Base-by-base conservation (phyloP, 768 basidiomycete species). In the Rhizopogon salebrosus region DNA sequence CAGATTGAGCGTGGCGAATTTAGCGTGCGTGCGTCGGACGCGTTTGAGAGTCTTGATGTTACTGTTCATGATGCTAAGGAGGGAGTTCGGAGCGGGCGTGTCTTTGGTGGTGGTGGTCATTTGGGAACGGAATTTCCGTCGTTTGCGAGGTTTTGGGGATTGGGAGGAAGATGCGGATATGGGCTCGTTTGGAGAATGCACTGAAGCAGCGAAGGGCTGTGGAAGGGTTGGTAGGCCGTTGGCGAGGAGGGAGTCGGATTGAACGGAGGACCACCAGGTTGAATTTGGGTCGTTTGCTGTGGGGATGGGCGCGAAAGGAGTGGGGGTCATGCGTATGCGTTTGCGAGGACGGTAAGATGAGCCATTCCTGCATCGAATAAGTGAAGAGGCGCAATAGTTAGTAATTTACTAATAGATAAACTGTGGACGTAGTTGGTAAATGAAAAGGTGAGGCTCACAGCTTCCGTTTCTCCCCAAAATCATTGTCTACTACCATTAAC, bases 21-120 rank as follows among this genome's bases (percentile, higher is more conserved):
- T 86, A 53, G 79, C 72, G 62, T 93, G 88, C 0, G 85, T 89
- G 56, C 80, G 79, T 49, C 88, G 75, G 27, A 92, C 78, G 23
- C 85, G 79, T 53, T 84, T 81, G 71, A 92, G 77, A 3, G 87
- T 87, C 57, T 76, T 80, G 53, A 92, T 82, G 61, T 92, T 92
- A 48, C 72, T 73, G 64, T 87, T 90, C 84, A 92, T 90, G 49
- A 84, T 60, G 14, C 69, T 70, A n/a, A 90, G 71, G 18, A 92
- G 68, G 1, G 84, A 76, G 45, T 76, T 62, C 64, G 73, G 62
- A 16, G 63, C 59, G 35, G 50, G 57, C 41, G 53, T 54, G 20
- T 31, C 54, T 35, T 38, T 59, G 13, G 39, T 23, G 60, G 59
- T 62, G 65, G 54, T 62, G 58, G 54, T 51, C 58, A 56, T 57